A percentile compares a stretch with the other conserved stretches of the same genome.
phyloP scores from a whole-genome alignment of 1,284 basidiomycete genomes.

The Cystobasidium sp. region DNA sequence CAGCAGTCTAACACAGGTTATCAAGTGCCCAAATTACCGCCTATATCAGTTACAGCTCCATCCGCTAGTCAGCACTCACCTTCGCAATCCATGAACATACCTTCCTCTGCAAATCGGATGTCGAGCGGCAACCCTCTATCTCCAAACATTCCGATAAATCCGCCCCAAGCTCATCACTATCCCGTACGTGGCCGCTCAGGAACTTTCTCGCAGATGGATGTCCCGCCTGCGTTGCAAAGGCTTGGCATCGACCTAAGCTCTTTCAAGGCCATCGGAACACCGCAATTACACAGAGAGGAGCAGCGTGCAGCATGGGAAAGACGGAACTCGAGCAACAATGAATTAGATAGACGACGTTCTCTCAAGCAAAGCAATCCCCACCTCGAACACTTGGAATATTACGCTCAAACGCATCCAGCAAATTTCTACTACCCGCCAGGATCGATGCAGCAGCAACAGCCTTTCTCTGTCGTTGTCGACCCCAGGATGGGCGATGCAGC shows the following conservation, averaged over 20 bases:
- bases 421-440: constrained; percentile 27
- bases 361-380: constrained; percentile 62
- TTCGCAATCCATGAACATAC: constrained; percentile 35
- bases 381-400: constrained; percentile 42
- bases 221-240: constrained; percentile 78
- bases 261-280: constrained; percentile 51
- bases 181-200: constrained; percentile 69
- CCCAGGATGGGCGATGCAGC: constrained; percentile 22
- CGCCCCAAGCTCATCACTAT: constrained; percentile 56
- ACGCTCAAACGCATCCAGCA: constrained; percentile 28
- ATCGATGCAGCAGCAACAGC: constrained; percentile 24
- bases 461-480: constrained; percentile 41
- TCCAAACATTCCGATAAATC: constrained; percentile 47
- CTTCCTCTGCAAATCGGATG: constrained; percentile 37
- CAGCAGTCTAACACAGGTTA: constrained; percentile 14
- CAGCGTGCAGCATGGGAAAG: constrained; percentile 57
- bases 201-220: constrained; percentile 83
- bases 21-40: constrained; percentile 17
- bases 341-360: constrained; percentile 75
- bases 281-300: constrained; percentile 54
- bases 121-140: constrained; percentile 23
- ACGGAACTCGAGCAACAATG: constrained; percentile 63
- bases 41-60: constrained; percentile 39
- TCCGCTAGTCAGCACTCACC: constrained; percentile 40
- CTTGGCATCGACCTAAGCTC: constrained; percentile 54